Evolutionary conservation across 1,139 yeast species (phyloP), one percentile per base, ranked within the genome.

Genomic region (Debaryomyces udenii): DNA sequence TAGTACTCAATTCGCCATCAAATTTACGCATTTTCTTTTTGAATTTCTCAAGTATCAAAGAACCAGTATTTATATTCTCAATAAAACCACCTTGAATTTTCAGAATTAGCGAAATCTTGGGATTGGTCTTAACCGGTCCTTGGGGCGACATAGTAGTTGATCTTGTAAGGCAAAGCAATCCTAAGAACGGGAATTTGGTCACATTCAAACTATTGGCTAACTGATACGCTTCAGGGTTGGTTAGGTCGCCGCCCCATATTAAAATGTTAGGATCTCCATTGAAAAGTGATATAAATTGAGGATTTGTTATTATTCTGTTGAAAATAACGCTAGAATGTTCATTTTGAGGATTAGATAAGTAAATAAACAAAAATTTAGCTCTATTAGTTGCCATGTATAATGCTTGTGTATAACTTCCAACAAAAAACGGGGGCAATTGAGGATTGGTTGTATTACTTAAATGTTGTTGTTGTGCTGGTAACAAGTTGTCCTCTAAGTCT

Each of bases 221-320:
- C 54, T 89, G 96, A 55, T 81, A 84, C 1, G 94, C 88, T 61
- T 93, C 98, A 10, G 90, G 80, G 46, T 83, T 81, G 11, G 80
- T 76, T 23, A 86, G 79, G 57, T 87, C 86, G 6, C 97, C 96
- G 27, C 94, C 96, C 98, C 98, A 93, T 4, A 89, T 67, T 3
- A 89, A 55, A 3, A 83, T 61, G 35, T 76, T 68, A 39, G 74
- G 75, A 40, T 78, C 78, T 24, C 49, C 41, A 11, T 48, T 43
- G 36, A 87, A 64, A 37, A 84, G 65, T 7, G 66, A 64, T 6
- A 78, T 64, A 42, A 89, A 81, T 26, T 64, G 64, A 1, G 74
- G 75, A 48, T 79, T 71, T 28, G 82, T 66, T 32, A 90, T 62
- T 3, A 86, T 74, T 10, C 74, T 71, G n/a, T 74, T 63, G 43